phyloP scores from a whole-genome alignment of 2,329 filamentous ascomycete species.

The Phoma sp. region DNA sequence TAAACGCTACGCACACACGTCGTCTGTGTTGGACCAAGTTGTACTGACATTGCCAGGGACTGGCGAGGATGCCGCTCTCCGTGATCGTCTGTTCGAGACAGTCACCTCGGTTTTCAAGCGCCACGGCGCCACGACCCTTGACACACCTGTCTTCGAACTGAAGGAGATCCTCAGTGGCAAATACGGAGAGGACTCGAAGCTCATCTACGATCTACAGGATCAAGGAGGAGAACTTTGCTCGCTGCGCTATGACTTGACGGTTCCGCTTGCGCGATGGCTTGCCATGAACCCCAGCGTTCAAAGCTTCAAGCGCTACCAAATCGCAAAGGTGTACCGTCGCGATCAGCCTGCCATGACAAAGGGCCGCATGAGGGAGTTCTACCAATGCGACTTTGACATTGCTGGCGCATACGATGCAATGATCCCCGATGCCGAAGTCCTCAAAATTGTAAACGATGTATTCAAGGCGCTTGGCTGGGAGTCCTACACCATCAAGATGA shows the following conservation, averaged over 20 bases:
- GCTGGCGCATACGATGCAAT: constrained; percentile 84
- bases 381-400: constrained; percentile 97
- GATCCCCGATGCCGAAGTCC: constrained; percentile 89
- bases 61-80: constrained; percentile 45
- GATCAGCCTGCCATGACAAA: constrained; percentile 83
- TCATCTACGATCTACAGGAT: constrained; percentile 89
- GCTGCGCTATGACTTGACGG: constrained; percentile 85
- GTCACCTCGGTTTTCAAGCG: constrained; percentile 48
- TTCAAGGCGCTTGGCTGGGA: constrained; percentile 82
- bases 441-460: constrained; percentile 84
- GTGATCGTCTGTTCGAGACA: constrained; percentile 46
- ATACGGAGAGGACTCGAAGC: constrained; percentile 90
- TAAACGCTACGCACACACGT: constrained; percentile 64
- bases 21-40: not conserved
- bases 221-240: constrained; percentile 88
- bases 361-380: constrained; percentile 94
- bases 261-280: constrained; percentile 89
- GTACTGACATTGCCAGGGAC: constrained; percentile 36
- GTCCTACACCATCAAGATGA: constrained; percentile 87
- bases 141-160: constrained; percentile 80
- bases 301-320: constrained; percentile 92
- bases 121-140: constrained; percentile 47
- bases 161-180: constrained; percentile 87
- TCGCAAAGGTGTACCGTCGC: constrained; percentile 87
- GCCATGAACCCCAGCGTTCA: constrained; percentile 87